These are phyloP conservation scores for Scleroderma citrinum DNA, from an alignment of 768 basidiomycete genomes.

Conservation along the genomic window DNA sequence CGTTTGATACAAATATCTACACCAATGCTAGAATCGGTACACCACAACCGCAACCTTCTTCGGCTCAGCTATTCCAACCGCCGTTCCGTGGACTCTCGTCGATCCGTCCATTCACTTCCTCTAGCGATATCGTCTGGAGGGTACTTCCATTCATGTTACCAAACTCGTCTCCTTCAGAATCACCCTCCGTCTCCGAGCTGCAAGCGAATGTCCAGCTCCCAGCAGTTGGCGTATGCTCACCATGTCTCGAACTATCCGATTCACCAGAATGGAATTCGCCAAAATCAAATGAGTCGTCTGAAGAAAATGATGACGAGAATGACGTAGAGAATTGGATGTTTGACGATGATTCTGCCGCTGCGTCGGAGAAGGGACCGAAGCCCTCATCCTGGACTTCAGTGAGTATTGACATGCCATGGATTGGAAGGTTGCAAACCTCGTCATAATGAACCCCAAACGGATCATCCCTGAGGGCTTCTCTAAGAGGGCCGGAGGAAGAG, in stretches of 20 bases:
- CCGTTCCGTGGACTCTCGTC: constrained; percentile 11
- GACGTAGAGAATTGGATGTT: constrained; percentile 47
- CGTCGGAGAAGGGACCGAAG: constrained; percentile 80
- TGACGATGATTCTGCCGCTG: constrained; percentile 40
- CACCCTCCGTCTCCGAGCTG: constrained; percentile 25
- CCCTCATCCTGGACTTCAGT: constrained; percentile 41
- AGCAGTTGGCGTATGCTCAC: constrained; percentile 55
- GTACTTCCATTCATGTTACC: constrained; percentile 12
- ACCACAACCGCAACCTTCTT: background rate
- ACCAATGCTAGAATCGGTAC: background rate
- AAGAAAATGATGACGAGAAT: constrained; percentile 52
- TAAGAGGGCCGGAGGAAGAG: constrained; percentile 23
- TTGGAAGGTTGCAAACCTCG: constrained; percentile 35
- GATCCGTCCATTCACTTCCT: constrained; percentile 19
- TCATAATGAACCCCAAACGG: constrained; percentile 44
- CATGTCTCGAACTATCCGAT: constrained; percentile 25
- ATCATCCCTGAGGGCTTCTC: constrained; percentile 38
- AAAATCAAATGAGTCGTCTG: constrained; percentile 71
- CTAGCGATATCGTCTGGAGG: constrained; percentile 24
- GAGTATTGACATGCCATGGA: constrained; percentile 1
- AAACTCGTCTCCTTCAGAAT: constrained; percentile 29
- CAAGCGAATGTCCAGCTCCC: constrained; percentile 70
- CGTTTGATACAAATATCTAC: background rate
- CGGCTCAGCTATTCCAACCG: constrained; percentile 12
- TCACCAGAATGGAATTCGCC: constrained; percentile 66